Evolutionary conservation across 495 filamentous ascomycete genomes (phyloP).

Genomic region (Aspergillus bridgeri): DNA sequence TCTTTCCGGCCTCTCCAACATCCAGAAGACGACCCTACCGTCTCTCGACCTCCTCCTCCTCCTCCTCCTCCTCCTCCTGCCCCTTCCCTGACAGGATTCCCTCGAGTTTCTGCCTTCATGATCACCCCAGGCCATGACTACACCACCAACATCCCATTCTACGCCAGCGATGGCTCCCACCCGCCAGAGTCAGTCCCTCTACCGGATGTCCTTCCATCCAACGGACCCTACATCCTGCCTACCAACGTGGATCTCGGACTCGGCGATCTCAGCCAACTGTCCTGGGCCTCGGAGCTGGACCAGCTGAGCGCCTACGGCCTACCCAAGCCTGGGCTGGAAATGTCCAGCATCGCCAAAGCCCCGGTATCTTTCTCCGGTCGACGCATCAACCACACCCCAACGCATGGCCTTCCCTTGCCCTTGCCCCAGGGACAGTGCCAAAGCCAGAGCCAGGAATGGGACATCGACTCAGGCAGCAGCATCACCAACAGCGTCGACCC

Average conservation of each 20-base stretch:
- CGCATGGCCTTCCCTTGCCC: not conserved
- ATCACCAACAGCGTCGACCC: constrained; percentile 1
- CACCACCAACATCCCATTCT: constrained; percentile 5
- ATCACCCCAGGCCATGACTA: constrained; percentile 1
- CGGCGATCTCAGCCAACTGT: not conserved
- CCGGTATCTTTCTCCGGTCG: not conserved
- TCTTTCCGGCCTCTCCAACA: not conserved
- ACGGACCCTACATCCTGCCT: not conserved
- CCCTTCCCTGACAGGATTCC: not conserved
- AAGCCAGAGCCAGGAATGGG: constrained; percentile 11
- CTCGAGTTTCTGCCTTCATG: not conserved
- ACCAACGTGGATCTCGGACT: constrained; percentile 3
- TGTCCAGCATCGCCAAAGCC: not conserved
- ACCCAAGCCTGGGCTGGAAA: not conserved
- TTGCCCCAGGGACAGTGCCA: no score
- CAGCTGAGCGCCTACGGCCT: not conserved
- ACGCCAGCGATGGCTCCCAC: not conserved
- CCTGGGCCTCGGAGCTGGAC: constrained; percentile 13
- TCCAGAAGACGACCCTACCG: not conserved
- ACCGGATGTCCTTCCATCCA: not conserved
- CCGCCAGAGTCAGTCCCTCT: constrained; percentile 1
- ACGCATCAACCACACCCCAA: no score
- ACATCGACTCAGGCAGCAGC: constrained; percentile 8
- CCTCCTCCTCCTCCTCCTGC: no score
- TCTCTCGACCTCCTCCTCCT: not conserved